A percentile compares a stretch with the other conserved stretches of the same genome.
Conservation (phyloP, 306 rosid genomes). For the Luffa acutangula region DNA sequence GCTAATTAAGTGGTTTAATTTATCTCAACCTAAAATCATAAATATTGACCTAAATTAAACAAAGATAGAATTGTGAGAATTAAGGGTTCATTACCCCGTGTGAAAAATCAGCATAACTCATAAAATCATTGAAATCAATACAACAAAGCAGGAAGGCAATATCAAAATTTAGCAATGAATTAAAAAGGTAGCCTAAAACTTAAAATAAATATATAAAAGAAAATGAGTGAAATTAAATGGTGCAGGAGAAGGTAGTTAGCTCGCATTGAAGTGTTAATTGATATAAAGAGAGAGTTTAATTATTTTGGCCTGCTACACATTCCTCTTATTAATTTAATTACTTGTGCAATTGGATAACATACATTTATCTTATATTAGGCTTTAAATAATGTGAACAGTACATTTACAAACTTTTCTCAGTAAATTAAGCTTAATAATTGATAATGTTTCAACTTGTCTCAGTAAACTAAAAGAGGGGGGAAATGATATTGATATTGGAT, state of each 20-base stretch:
- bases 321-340: not conserved
- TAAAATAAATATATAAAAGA: no score
- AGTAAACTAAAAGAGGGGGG: no score
- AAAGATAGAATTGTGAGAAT: not conserved
- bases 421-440: not conserved
- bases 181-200: no score
- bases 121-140: not conserved
- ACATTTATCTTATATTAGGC: not conserved
- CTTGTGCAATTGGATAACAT: not conserved
- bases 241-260: not conserved
- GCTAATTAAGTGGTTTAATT: not conserved
- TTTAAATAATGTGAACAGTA: not conserved
- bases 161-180: not conserved
- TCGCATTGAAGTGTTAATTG: not conserved
- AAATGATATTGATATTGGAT: no score
- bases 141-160: not conserved
- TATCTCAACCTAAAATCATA: not conserved
- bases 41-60: not conserved
- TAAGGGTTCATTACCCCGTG: not conserved
- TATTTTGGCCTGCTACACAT: not conserved
- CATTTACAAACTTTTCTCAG: not conserved
- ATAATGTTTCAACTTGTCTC: not conserved
- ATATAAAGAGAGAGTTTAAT: not conserved
- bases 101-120: not conserved
- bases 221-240: not conserved